Evolutionary conservation across 148 eudicot genomes (phyloP).

Genomic region (Heliosperma pusillum): DNA sequence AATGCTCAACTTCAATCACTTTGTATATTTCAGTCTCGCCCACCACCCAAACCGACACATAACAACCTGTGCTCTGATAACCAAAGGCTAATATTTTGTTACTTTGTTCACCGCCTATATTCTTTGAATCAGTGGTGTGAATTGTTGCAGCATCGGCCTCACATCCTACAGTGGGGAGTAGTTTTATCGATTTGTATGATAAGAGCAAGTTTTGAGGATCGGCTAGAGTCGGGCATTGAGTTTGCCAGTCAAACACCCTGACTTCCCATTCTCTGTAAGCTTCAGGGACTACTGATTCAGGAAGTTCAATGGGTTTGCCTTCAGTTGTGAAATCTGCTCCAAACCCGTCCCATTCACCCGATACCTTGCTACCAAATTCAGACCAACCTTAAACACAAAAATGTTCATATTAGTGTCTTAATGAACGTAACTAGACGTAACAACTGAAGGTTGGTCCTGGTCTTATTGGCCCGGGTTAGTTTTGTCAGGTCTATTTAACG

Average conservation of each 20-base stretch:
- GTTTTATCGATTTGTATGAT: conserved; percentile 55
- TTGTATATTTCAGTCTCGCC: conserved; percentile 25
- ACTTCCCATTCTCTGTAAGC: conserved; percentile 98
- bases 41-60: conserved; percentile 58
- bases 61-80: conserved; percentile 63
- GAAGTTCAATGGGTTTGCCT: conserved; percentile 78
- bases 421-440: not conserved
- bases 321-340: conserved; percentile 78
- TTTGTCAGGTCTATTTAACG: too few relatives aligned
- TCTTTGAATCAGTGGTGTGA: conserved; percentile 48
- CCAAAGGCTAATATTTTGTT: conserved; percentile 44
- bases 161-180: conserved; percentile 97
- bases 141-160: conserved; percentile 98
- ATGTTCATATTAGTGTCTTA: conserved; percentile 1
- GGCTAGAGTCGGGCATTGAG: conserved; percentile 93
- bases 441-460: too few relatives aligned
- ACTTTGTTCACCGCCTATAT: conserved; percentile 31
- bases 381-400: conserved; percentile 49
- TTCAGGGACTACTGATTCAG: conserved; percentile 79
- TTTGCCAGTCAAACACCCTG: conserved; percentile 93
- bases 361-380: conserved; percentile 66
- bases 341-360: conserved; percentile 98
- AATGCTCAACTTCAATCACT: conserved; percentile 74
- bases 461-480: too few relatives aligned
- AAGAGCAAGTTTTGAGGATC: conserved; percentile 28